Evolutionary conservation across 352 stramenopile species (phyloP).

Genomic region (Aphanomyces stellatus): DNA sequence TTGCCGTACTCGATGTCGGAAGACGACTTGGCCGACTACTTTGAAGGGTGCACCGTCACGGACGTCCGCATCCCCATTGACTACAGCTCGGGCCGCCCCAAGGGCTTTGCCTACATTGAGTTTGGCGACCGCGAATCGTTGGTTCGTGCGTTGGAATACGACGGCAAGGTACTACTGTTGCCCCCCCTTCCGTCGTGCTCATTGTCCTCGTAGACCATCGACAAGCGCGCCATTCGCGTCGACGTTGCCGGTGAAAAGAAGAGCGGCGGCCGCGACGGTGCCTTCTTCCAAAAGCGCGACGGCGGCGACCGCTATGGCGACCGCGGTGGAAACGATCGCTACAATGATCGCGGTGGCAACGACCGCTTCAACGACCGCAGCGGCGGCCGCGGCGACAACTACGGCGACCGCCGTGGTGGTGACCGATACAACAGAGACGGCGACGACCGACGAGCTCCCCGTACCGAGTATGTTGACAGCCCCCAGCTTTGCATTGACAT

Average conservation of each 20-base stretch:
- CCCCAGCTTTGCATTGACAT: too few relatives aligned
- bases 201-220: conserved; percentile 23
- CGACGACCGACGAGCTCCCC: neutral
- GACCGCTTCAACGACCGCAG: conserved; percentile 6
- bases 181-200: too few relatives aligned
- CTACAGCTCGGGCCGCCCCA: conserved; percentile 47
- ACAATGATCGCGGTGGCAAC: conserved; percentile 7
- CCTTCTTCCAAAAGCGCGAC: conserved; percentile 48
- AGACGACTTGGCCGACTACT: conserved; percentile 61
- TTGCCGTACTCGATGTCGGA: conserved; percentile 59
- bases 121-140: conserved; percentile 61
- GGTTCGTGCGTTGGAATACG: conserved; percentile 49
- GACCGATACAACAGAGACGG: conserved; percentile 5
- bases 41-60: conserved; percentile 32
- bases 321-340: conserved; percentile 22
- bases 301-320: conserved; percentile 31
- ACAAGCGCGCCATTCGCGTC: conserved; percentile 49
- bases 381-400: neutral
- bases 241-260: conserved; percentile 59
- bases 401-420: too few relatives aligned
- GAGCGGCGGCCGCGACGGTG: conserved; percentile 32
- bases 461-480: too few relatives aligned
- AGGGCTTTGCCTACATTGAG: conserved; percentile 82
- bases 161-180: conserved; percentile 37
- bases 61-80: conserved; percentile 72